Evolutionary conservation across 805 yeast species (phyloP).

Genomic region (Myxozyma melibiosi): DNA sequence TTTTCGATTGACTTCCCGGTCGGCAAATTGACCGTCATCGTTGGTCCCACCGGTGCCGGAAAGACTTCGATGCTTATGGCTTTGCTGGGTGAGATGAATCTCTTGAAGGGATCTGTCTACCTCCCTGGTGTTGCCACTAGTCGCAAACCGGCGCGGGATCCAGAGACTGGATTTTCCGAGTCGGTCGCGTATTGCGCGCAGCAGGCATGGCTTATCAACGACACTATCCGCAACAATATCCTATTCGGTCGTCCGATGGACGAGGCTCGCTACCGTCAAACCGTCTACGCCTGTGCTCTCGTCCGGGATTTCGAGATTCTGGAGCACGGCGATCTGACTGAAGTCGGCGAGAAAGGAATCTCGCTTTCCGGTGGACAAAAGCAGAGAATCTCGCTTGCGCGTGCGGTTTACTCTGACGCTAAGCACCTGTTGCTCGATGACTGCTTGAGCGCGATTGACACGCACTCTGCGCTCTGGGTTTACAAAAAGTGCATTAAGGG

Average conservation of each 20-base stretch:
- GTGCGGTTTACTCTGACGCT: constrained; percentile 87
- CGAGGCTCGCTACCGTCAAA: constrained; percentile 71
- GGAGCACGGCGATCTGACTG: constrained; percentile 86
- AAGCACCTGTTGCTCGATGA: constrained; percentile 84
- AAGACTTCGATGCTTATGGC: constrained; percentile 83
- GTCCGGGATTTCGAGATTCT: constrained; percentile 82
- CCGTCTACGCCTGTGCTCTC: constrained; percentile 85
- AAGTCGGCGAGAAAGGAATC: constrained; percentile 96
- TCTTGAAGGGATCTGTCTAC: constrained; percentile 60
- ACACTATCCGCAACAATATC: constrained; percentile 81
- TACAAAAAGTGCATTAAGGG: constrained; percentile 91
- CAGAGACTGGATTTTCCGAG: constrained; percentile 79
- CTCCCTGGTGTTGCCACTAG: constrained; percentile 71
- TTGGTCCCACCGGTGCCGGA: constrained; percentile 89
- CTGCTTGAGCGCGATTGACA: constrained; percentile 94
- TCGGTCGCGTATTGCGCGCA: constrained; percentile 50
- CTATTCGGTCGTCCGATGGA: constrained; percentile 79
- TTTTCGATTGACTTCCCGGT: constrained; percentile 62
- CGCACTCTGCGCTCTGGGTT: constrained; percentile 91
- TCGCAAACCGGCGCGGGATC: constrained; percentile 67
- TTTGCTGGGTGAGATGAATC: constrained; percentile 78
- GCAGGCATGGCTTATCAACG: constrained; percentile 93
- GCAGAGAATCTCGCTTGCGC: constrained; percentile 91
- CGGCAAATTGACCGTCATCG: constrained; percentile 74
- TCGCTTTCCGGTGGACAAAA: constrained; percentile 96